Conservation (phyloP, 169 alveolate species). For the Babesia bigemina region DNA sequence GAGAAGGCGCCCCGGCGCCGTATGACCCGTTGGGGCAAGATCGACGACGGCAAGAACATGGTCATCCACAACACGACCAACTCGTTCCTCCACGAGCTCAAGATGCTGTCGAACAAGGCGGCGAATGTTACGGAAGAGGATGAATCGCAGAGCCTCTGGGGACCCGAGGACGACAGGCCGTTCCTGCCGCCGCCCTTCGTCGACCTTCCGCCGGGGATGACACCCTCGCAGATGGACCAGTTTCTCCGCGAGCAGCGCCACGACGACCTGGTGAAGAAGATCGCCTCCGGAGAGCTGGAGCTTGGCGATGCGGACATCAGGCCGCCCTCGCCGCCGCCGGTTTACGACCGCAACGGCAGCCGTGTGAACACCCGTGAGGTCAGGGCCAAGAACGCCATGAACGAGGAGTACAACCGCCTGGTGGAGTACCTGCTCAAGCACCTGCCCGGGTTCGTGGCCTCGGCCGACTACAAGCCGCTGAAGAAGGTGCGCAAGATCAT, state of each 20-base stretch:
- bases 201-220: constrained; percentile 89
- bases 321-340: constrained; percentile 92
- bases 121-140: constrained; percentile 44
- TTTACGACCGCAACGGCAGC: constrained; percentile 87
- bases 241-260: constrained; percentile 88
- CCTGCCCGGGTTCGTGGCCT: constrained; percentile 87
- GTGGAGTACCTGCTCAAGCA: constrained; percentile 84
- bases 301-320: constrained; percentile 89
- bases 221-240: constrained; percentile 86
- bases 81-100: constrained; percentile 61
- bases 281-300: constrained; percentile 85
- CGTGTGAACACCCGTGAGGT: constrained; percentile 89
- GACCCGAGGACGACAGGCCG: constrained; percentile 81
- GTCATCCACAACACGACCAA: constrained; percentile 64
- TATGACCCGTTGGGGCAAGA: constrained; percentile 68
- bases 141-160: constrained; percentile 68
- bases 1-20: constrained; percentile 38
- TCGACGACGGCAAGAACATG: constrained; percentile 64
- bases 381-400: constrained; percentile 85
- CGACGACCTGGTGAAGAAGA: constrained; percentile 85
- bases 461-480: constrained; percentile 87
- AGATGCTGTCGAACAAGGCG: constrained; percentile 66
- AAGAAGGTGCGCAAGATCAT: constrained; percentile 83
- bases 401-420: constrained; percentile 83
- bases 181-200: constrained; percentile 88